A percentile compares a stretch with the other conserved stretches of the same genome.
phyloP scores from a whole-genome alignment of 371 early-diverging fungal genomes.

The Funneliformis caledonium region DNA sequence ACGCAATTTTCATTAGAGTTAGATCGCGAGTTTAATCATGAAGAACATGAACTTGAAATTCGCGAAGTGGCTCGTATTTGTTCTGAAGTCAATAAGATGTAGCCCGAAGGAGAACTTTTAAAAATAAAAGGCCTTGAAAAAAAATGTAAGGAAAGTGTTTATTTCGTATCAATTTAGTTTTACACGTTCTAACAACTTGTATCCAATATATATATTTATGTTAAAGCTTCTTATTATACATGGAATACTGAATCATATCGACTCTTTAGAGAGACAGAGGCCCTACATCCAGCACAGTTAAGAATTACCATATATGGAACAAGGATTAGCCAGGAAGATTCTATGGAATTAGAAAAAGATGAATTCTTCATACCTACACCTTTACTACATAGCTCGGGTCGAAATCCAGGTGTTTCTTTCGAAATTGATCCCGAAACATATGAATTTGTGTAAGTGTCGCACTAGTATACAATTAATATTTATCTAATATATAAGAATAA shows the following conservation, averaged over 20 bases:
- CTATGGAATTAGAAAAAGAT: slow-evolving; percentile 17
- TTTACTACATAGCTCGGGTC: not conserved
- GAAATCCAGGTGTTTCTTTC: not conserved
- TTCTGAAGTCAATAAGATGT: not conserved
- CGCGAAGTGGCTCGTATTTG: not conserved
- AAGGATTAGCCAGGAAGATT: not conserved
- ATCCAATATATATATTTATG: not conserved
- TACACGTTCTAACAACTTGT: not conserved
- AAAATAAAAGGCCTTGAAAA: not conserved
- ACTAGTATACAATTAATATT: not conserved
- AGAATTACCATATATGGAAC: slow-evolving; percentile 16
- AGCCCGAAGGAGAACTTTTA: slow-evolving; percentile 6
- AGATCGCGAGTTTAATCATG: not conserved
- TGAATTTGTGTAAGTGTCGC: slow-evolving; percentile 11
- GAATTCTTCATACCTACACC: slow-evolving; percentile 1
- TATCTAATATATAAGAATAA: not conserved
- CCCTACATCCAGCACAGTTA: not conserved
- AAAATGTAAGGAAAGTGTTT: not conserved
- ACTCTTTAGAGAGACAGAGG: not conserved
- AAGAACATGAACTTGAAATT: not conserved
- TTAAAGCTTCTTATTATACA: not conserved
- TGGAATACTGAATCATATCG: not conserved
- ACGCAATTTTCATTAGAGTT: not conserved
- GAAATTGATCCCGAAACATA: slow-evolving; percentile 30
- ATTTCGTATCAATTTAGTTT: not conserved